Conservation (phyloP, 1,139 yeast species). For the Eremothecium cymbalariae region DNA sequence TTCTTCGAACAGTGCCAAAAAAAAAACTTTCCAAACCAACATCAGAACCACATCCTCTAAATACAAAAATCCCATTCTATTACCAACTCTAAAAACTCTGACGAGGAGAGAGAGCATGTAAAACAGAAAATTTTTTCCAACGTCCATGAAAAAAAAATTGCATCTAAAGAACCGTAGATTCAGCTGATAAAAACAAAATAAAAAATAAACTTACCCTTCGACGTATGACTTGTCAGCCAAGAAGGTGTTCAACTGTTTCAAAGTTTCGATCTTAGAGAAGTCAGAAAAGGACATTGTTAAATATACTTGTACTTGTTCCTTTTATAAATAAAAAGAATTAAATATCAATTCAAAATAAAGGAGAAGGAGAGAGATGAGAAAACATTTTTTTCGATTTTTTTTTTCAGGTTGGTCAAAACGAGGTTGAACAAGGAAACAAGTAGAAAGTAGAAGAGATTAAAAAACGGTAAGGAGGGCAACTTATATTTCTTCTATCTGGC, state of each 20-base stretch:
- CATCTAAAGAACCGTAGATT: not conserved
- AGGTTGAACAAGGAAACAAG: too few species aligned
- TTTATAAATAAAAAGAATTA: not conserved
- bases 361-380: not conserved
- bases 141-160: not conserved
- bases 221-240: slow-evolving; percentile 89
- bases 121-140: not conserved
- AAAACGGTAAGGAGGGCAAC: too few species aligned
- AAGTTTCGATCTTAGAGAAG: slow-evolving; percentile 72
- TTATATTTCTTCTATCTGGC: too few species aligned
- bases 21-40: slow-evolving; percentile 3
- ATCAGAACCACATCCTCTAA: too few species aligned
- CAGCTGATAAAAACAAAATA: not conserved
- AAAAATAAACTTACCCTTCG: slow-evolving; percentile 68
- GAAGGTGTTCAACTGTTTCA: slow-evolving; percentile 77
- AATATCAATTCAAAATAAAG: not conserved
- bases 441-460: too few species aligned
- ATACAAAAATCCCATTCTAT: not conserved
- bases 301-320: not conserved
- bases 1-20: not conserved
- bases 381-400: slow-evolving; percentile 2
- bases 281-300: slow-evolving; percentile 63
- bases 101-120: not conserved
- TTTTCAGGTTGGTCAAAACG: not conserved
- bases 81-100: not conserved